Conservation (phyloP, 2,329 filamentous ascomycete species). For the Fusarium transvaalense region DNA sequence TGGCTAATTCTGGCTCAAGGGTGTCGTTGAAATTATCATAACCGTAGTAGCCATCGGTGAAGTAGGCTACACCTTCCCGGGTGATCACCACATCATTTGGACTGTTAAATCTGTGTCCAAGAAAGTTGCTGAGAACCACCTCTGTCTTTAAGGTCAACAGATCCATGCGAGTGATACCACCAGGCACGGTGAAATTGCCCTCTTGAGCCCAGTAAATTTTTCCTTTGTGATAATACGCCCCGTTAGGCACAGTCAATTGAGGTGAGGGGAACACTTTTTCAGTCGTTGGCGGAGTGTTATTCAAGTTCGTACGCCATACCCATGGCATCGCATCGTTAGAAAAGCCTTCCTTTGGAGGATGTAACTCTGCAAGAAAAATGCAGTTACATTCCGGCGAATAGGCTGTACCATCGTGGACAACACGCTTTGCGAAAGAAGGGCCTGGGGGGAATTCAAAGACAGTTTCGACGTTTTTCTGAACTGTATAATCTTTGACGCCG, state of each 20-base stretch:
- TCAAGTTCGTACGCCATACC: neutral
- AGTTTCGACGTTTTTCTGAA: neutral
- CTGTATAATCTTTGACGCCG: neutral
- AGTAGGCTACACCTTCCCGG: neutral
- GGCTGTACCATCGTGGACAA: neutral
- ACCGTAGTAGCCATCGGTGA: slow-evolving; percentile 1
- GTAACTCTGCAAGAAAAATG: neutral
- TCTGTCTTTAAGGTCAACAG: neutral
- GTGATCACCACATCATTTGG: slow-evolving; percentile 7
- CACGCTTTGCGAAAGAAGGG: neutral
- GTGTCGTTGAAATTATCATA: slow-evolving; percentile 3
- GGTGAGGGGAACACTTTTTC: neutral
- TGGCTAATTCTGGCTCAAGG: neutral
- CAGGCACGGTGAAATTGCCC: neutral
- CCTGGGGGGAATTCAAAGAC: neutral
- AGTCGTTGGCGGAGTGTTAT: neutral
- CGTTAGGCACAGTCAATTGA: neutral
- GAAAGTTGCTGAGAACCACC: neutral
- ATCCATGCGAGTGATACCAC: neutral
- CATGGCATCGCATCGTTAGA: neutral
- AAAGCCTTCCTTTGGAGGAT: neutral
- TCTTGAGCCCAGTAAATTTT: neutral
- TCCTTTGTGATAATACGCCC: neutral
- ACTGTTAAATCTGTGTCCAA: neutral
- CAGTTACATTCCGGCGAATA: neutral